phyloP scores from a whole-genome alignment of 148 eudicot species.

The Drosera capensis region DNA sequence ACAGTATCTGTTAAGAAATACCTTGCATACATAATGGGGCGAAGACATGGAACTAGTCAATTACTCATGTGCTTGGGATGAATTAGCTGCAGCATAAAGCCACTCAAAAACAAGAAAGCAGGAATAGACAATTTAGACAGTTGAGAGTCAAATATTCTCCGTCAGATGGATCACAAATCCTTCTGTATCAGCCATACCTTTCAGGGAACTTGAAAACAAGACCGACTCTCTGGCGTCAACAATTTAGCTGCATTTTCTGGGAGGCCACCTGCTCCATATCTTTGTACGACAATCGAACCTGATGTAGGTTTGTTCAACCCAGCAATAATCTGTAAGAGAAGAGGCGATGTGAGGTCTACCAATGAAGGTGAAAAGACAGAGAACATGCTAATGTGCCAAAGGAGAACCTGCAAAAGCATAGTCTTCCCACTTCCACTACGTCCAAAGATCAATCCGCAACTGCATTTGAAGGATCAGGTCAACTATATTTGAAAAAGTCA shows the following conservation, averaged over 20 bases:
- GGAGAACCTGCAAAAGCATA: constrained; percentile 81
- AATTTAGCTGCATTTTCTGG: constrained; percentile 34
- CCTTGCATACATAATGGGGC: constrained; percentile 15
- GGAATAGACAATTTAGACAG: neutral
- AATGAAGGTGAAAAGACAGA: neutral
- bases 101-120: too few species aligned
- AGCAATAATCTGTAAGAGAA: constrained; percentile 64
- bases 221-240: constrained; percentile 64
- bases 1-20: constrained; percentile 75
- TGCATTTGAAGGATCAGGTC: constrained; percentile 14
- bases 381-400: constrained; percentile 2
- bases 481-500: neutral
- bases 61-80: neutral
- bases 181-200: constrained; percentile 37
- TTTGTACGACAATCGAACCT: constrained; percentile 65
- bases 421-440: constrained; percentile 99
- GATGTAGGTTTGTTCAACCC: constrained; percentile 87
- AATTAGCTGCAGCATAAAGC: too few species aligned
- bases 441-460: constrained; percentile 92
- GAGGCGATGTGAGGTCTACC: constrained; percentile 1
- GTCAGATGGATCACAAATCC: neutral
- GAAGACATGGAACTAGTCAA: neutral
- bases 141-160: too few species aligned
- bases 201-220: constrained; percentile 97
- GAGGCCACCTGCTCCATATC: constrained; percentile 47